These are phyloP conservation scores for Neopestalotiopsis sp. DNA, from an alignment of 2,329 filamentous ascomycete genomes.

Conservation along the genomic window DNA sequence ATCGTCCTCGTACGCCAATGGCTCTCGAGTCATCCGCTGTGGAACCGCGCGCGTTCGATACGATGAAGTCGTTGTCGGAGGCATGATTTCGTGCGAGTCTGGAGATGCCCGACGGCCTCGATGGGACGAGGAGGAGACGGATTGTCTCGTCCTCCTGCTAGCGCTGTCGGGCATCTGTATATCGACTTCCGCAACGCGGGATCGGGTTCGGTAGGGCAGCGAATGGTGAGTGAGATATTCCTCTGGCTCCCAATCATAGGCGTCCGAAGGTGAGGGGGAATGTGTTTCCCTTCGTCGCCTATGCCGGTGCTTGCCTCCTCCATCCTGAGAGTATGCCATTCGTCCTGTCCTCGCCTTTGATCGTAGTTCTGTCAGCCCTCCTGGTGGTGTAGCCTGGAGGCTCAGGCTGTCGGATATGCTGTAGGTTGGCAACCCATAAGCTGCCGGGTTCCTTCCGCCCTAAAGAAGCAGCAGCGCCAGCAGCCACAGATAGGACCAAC, in stretches of 20 bases:
- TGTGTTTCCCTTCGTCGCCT: conserved; percentile 34
- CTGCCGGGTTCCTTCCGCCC: conserved; percentile 6
- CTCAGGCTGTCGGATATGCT: conserved; percentile 30
- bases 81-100: conserved; percentile 34
- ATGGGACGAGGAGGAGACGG: conserved; percentile 26
- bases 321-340: conserved; percentile 38
- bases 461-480: conserved; percentile 24
- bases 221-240: conserved; percentile 36
- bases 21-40: conserved; percentile 31
- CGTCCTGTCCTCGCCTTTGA: conserved; percentile 25
- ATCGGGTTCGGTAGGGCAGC: conserved; percentile 41
- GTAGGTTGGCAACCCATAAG: conserved; percentile 30
- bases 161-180: conserved; percentile 38
- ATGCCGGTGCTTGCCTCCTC: conserved; percentile 34
- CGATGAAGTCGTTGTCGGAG: conserved; percentile 35
- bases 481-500: conserved; percentile 29
- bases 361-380: conserved; percentile 30
- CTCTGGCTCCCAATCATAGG: conserved; percentile 38
- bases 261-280: conserved; percentile 34
- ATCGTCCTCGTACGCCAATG: conserved; percentile 29
- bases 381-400: neutral
- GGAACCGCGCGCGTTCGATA: conserved; percentile 30
- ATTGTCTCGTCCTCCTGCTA: conserved; percentile 29
- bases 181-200: conserved; percentile 28
- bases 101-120: conserved; percentile 33